Percentiles rank a stretch among this genome's conserved stretches.
Conservation (phyloP, 1,284 basidiomycete genomes). For the Puccinia triticina region DNA sequence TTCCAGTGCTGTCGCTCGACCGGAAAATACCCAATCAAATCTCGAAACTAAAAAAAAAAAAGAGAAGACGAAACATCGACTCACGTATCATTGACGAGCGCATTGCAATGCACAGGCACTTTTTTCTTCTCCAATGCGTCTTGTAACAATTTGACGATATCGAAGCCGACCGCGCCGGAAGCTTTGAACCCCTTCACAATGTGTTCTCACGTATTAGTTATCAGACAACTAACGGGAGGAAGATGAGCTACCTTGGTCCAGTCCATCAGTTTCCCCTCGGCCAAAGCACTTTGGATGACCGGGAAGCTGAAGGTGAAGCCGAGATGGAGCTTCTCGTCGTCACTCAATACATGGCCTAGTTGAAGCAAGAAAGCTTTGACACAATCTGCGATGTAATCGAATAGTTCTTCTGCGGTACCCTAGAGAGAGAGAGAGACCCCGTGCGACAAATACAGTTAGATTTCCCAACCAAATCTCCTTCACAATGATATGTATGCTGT, state of each 20-base stretch:
- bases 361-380: slow-evolving; percentile 92
- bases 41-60: not conserved
- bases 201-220: not conserved
- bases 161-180: slow-evolving; percentile 85
- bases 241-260: slow-evolving; percentile 75
- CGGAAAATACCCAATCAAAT: not conserved
- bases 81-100: slow-evolving; percentile 89
- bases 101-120: slow-evolving; percentile 88
- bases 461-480: not conserved
- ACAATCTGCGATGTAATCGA: slow-evolving; percentile 87
- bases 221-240: no score
- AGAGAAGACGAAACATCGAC: slow-evolving; percentile 57
- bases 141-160: slow-evolving; percentile 88
- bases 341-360: slow-evolving; percentile 61
- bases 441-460: not conserved
- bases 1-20: slow-evolving; percentile 78
- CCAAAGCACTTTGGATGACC: slow-evolving; percentile 91
- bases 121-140: slow-evolving; percentile 91
- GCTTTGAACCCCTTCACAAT: slow-evolving; percentile 75
- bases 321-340: slow-evolving; percentile 70
- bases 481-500: not conserved
- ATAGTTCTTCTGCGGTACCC: slow-evolving; percentile 39
- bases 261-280: slow-evolving; percentile 82
- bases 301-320: slow-evolving; percentile 96
- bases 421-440: not conserved